Conservation (phyloP, 495 filamentous ascomycete genomes). For the Podospora australis region DNA sequence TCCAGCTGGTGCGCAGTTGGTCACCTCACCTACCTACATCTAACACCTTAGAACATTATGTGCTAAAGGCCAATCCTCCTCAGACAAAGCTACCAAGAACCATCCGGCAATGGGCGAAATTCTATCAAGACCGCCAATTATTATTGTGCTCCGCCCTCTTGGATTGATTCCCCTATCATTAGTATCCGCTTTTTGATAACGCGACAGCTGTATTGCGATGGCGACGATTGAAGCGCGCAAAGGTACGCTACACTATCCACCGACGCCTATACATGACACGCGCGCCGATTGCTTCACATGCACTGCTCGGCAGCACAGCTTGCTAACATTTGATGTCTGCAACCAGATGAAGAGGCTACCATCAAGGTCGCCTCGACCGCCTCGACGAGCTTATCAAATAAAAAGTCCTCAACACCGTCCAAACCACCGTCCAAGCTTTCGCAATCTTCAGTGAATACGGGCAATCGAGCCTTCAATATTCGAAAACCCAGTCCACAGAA, state of each 20-base stretch:
- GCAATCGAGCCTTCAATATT: too few relatives aligned
- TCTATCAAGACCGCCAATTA: background rate
- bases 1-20: background rate
- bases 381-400: too few relatives aligned
- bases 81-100: background rate
- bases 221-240: constrained; percentile 29
- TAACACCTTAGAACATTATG: background rate
- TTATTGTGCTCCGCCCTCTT: background rate
- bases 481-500: too few relatives aligned
- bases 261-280: background rate
- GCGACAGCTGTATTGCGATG: constrained; percentile 4
- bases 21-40: background rate
- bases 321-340: background rate
- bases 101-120: constrained; percentile 7
- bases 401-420: constrained; percentile 41
- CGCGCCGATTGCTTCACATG: background rate
- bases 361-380: constrained; percentile 51
- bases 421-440: constrained; percentile 25
- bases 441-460: constrained; percentile 36
- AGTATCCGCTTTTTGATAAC: constrained; percentile 5
- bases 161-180: background rate
- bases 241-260: constrained; percentile 13
- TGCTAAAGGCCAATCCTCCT: too few relatives aligned
- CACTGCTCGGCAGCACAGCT: background rate
- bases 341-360: constrained; percentile 44